Percentiles rank a stretch among this genome's conserved stretches.
phyloP scores from a whole-genome alignment of 148 eudicot species.

The Pharnaceum exiguum region DNA sequence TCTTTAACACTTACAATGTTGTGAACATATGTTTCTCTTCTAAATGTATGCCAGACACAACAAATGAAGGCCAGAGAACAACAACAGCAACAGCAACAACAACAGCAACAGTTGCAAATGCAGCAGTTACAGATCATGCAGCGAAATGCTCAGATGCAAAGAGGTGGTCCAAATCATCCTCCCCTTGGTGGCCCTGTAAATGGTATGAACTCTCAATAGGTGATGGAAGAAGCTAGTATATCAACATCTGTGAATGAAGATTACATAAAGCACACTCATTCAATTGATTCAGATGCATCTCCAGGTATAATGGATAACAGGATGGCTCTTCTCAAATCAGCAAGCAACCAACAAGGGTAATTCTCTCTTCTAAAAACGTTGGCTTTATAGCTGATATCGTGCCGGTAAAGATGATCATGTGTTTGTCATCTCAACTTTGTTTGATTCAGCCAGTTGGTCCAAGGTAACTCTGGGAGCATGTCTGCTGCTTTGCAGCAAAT shows the following conservation, averaged over 20 bases:
- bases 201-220: slow-evolving; percentile 51
- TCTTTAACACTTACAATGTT: neutral
- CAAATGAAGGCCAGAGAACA: slow-evolving; percentile 91
- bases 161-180: slow-evolving; percentile 89
- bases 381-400: slow-evolving; percentile 4
- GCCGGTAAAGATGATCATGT: slow-evolving; percentile 10
- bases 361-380: neutral
- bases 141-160: slow-evolving; percentile 83
- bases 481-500: slow-evolving; percentile 91
- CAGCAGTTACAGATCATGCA: slow-evolving; percentile 94
- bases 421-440: slow-evolving; percentile 25
- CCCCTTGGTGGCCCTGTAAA: slow-evolving; percentile 68
- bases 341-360: slow-evolving; percentile 81
- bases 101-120: slow-evolving; percentile 60
- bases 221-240: slow-evolving; percentile 46
- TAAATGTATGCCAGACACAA: slow-evolving; percentile 52
- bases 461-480: slow-evolving; percentile 78
- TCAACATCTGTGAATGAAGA: slow-evolving; percentile 49
- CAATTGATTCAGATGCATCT: slow-evolving; percentile 52
- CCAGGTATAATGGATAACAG: slow-evolving; percentile 79
- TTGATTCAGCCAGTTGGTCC: slow-evolving; percentile 85
- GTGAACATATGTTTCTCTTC: slow-evolving; percentile 4
- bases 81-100: slow-evolving; percentile 82
- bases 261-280: slow-evolving; percentile 51
- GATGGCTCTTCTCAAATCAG: slow-evolving; percentile 86